Evolutionary conservation across 345 rosid genomes (phyloP).

Genomic region (Odontarrhena argentea): DNA sequence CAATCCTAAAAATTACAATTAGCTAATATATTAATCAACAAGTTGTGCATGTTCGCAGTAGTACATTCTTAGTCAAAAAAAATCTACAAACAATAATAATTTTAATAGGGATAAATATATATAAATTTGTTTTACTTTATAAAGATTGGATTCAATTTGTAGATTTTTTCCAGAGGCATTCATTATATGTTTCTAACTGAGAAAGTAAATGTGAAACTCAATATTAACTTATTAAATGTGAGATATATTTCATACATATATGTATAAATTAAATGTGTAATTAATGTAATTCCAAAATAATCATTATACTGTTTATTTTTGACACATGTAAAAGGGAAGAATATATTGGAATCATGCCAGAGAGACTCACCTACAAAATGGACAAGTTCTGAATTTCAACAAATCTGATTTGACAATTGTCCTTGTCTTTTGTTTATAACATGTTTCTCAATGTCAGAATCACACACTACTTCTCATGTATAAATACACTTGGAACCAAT

Average conservation of each 20-base stretch:
- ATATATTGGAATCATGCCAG: slow-evolving; percentile 18
- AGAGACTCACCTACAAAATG: slow-evolving; percentile 22
- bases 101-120: not conserved
- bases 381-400: slow-evolving; percentile 28
- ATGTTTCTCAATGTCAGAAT: slow-evolving; percentile 20
- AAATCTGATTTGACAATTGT: slow-evolving; percentile 35
- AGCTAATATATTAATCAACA: slow-evolving; percentile 5
- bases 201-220: not conserved
- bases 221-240: not conserved
- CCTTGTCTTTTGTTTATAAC: slow-evolving; percentile 19
- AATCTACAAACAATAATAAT: not conserved
- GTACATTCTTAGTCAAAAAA: slow-evolving; percentile 4
- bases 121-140: not conserved
- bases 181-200: not conserved
- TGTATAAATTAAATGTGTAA: not conserved
- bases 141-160: slow-evolving; percentile 16
- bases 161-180: not conserved
- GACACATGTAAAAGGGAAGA: not conserved
- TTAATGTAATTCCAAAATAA: not conserved
- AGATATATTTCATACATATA: not conserved
- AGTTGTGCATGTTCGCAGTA: slow-evolving; percentile 1
- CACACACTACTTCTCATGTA: slow-evolving; percentile 28
- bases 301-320: not conserved
- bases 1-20: slow-evolving; percentile 1
- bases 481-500: slow-evolving; percentile 36